Conservation (phyloP, 2,329 filamentous ascomycete genomes). For the Onygena corvina region DNA sequence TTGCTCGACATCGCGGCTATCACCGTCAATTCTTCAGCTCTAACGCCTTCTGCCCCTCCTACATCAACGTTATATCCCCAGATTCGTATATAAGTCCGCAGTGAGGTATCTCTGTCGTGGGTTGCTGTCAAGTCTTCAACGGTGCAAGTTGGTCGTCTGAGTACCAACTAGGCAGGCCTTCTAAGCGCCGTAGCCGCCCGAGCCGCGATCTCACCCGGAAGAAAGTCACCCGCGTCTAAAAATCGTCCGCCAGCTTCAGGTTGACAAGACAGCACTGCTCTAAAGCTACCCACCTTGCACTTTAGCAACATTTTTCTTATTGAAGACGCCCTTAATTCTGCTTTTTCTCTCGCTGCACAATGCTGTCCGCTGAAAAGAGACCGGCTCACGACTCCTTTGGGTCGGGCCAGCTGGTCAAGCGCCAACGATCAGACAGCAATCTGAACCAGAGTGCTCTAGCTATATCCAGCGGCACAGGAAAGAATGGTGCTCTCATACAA, state of each 20-base stretch:
- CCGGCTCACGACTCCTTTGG: slow-evolving; percentile 75
- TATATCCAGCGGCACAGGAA: slow-evolving; percentile 43
- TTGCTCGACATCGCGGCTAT: slow-evolving; percentile 41
- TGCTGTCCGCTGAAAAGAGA: slow-evolving; percentile 84
- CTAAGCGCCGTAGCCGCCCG: slow-evolving; percentile 4
- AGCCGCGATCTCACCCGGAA: not conserved
- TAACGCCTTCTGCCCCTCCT: not conserved
- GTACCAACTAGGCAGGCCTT: too few relatives aligned
- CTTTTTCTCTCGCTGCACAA: slow-evolving; percentile 13
- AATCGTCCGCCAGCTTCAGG: not conserved
- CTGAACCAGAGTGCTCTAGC: slow-evolving; percentile 44
- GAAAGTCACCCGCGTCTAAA: slow-evolving; percentile 4
- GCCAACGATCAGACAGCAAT: slow-evolving; percentile 61
- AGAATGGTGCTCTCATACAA: slow-evolving; percentile 54
- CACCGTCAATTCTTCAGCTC: not conserved
- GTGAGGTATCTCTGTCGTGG: too few relatives aligned
- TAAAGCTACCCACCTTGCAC: not conserved
- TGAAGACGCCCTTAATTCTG: not conserved
- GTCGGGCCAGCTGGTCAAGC: slow-evolving; percentile 68
- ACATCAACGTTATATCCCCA: too few relatives aligned
- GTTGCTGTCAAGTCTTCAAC: too few relatives aligned
- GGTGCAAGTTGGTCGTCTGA: too few relatives aligned
- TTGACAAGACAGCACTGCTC: not conserved
- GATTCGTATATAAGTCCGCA: too few relatives aligned
- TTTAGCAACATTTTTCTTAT: not conserved